Percentiles rank a stretch among this genome's conserved stretches.
Conservation (phyloP, 257 asterid species). For the Thymus mandschuricus region DNA sequence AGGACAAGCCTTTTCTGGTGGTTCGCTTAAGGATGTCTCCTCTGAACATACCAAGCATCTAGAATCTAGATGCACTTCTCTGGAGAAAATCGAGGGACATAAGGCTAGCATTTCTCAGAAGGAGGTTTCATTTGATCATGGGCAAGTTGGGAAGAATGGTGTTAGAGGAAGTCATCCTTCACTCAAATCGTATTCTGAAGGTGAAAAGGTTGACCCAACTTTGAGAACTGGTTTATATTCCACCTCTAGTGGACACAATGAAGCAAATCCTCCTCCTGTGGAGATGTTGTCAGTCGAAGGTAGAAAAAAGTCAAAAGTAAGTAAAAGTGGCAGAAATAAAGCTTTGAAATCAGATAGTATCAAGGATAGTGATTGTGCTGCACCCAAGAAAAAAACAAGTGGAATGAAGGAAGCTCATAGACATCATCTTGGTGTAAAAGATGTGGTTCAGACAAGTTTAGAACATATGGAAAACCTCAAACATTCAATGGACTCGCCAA, state of each 20-base stretch:
- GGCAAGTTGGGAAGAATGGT: constrained; percentile 34
- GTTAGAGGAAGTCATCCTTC: constrained; percentile 40
- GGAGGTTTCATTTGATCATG: constrained; percentile 42
- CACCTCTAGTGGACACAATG: constrained; percentile 42
- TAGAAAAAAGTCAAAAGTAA: constrained; percentile 50
- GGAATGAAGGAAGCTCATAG: constrained; percentile 47
- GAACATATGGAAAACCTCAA: constrained; percentile 38
- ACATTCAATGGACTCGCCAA: constrained; percentile 40
- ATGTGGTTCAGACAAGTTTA: constrained; percentile 30
- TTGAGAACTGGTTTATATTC: constrained; percentile 39
- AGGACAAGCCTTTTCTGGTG: constrained; percentile 39
- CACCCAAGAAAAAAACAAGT: constrained; percentile 39
- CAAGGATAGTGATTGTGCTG: constrained; percentile 42
- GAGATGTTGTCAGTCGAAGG: constrained; percentile 48
- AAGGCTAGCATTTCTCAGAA: constrained; percentile 34
- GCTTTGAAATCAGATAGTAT: constrained; percentile 41
- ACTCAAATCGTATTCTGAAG: constrained; percentile 38
- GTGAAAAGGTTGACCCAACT: constrained; percentile 40
- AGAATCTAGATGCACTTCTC: constrained; percentile 42
- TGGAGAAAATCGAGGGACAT: constrained; percentile 41
- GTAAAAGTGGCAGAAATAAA: constrained; percentile 48
- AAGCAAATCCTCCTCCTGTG: constrained; percentile 31
- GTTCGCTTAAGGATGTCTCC: constrained; percentile 36
- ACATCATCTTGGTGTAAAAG: constrained; percentile 32
- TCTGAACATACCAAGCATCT: constrained; percentile 35